Evolutionary conservation across 495 filamentous ascomycete genomes (phyloP).

Genomic region (Penicillium chermesinum): DNA sequence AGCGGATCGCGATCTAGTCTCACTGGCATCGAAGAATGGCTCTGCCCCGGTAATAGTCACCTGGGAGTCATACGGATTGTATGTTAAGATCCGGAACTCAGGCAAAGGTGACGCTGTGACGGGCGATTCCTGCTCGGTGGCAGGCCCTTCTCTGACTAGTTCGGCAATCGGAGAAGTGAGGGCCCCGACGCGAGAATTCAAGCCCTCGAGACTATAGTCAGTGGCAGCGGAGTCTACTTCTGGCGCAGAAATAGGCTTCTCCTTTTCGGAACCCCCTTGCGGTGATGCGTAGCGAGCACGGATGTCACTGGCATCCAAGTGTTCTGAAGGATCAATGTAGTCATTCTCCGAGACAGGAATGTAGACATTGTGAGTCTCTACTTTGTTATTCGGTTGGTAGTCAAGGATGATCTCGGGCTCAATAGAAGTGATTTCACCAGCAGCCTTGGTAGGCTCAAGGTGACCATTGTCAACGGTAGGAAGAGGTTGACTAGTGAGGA

Average conservation of each 20-base stretch:
- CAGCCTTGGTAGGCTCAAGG: not conserved
- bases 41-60: slow-evolving; percentile 59
- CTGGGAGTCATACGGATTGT: slow-evolving; percentile 58
- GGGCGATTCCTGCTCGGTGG: not conserved
- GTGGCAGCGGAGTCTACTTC: slow-evolving; percentile 28
- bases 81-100: slow-evolving; percentile 67
- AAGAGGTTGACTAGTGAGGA: slow-evolving; percentile 3
- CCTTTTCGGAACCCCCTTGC: slow-evolving; percentile 19
- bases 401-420: slow-evolving; percentile 3
- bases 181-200: no score
- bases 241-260: slow-evolving; percentile 23
- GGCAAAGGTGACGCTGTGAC: slow-evolving; percentile 1
- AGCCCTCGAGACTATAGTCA: slow-evolving; percentile 17
- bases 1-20: slow-evolving; percentile 52
- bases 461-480: not conserved
- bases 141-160: not conserved
- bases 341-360: slow-evolving; percentile 5
- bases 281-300: slow-evolving; percentile 35
- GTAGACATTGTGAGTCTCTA: slow-evolving; percentile 9
- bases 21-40: slow-evolving; percentile 44
- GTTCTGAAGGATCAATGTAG: slow-evolving; percentile 36
- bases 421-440: not conserved
- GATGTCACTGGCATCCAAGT: slow-evolving; percentile 46
- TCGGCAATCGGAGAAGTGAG: not conserved
- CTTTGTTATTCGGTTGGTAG: slow-evolving; percentile 8